Conservation (phyloP, 441 rosid genomes). For the Mallotus japonicus region DNA sequence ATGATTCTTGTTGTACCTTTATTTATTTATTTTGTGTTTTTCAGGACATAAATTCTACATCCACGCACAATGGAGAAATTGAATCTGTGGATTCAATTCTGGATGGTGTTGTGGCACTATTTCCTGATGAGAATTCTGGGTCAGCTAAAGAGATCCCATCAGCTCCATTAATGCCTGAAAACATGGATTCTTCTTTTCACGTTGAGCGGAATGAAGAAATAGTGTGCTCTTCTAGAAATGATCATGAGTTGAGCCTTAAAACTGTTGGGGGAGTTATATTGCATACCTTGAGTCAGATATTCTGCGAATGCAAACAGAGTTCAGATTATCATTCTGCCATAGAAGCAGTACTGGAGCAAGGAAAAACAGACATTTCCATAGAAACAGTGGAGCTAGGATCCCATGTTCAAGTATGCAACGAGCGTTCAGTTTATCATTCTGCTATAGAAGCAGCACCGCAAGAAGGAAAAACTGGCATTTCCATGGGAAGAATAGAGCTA, state of each 20-base stretch:
- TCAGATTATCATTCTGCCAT: conserved; percentile 19
- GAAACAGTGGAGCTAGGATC: conserved; percentile 16
- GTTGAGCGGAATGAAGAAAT: conserved; percentile 23
- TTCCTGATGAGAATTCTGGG: conserved; percentile 40
- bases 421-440: conserved; percentile 21
- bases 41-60: conserved; percentile 25
- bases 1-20: background rate
- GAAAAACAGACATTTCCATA: conserved; percentile 21
- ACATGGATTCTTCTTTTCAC: conserved; percentile 19
- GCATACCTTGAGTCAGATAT: conserved; percentile 22
- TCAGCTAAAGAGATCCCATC: conserved; percentile 33
- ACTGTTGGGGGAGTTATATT: conserved; percentile 24
- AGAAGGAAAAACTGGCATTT: conserved; percentile 24
- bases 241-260: conserved; percentile 16
- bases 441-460: conserved; percentile 21
- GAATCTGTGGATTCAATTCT: conserved; percentile 36
- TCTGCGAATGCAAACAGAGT: conserved; percentile 27
- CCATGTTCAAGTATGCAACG: conserved; percentile 15
- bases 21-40: background rate
- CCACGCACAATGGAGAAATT: conserved; percentile 34
- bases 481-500: conserved; percentile 14
- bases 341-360: conserved; percentile 23
- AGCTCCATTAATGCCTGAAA: conserved; percentile 31
- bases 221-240: conserved; percentile 15
- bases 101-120: conserved; percentile 37